Evolutionary conservation across 108 stramenopile genomes (phyloP), one percentile per base, ranked within the genome.

Genomic region (Hondaea fermentalgiana): DNA sequence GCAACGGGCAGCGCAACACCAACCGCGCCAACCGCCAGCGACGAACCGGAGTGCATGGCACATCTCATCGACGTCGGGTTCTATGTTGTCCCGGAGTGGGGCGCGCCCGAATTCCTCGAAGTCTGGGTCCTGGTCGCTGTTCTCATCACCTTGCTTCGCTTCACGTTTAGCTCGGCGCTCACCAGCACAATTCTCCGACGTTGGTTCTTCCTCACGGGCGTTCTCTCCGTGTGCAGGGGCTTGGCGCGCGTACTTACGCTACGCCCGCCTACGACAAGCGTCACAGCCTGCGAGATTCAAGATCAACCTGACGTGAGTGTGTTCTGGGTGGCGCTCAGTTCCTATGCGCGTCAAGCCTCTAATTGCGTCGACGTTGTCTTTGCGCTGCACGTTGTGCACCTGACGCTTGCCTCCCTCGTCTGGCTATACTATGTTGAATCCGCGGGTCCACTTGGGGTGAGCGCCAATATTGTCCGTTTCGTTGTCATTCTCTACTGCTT

Each of bases 331-430:
- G 76, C 76, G 19, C 25, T 53, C 25, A 25, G 17, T 12, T 19
- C 10, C 76, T 83, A 45, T 53, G 14, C 49, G 19, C 45, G 51
- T 8, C 76, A 83, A 45, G 76, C 76, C n/a, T 12, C 76, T 3
- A 83, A 23, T 45, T 83, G 76, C 51, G 76, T 53, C 51, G 76
- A 83, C n/a, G 76, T 83, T 12, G 49, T 83, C 76, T 83, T 83
- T 53, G 45, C 76, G 51, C 28, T 83, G 17, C 76, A 83, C 51
- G 76, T 83, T 12, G 76, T 83, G 17, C 45, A 83, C 49, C n/a
- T 83, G 10, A 53, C 76, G 45, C 51, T 83, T 8, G 45, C 25
- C 28, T 47, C 76, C 19, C 51, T 83, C 23, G 76, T 83, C 28
- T 83, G 76, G 76, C 51, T 83, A 12, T 83, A 83, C 51, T 83